Conservation (phyloP, 306 rosid species). For the Cyclanthera cordifolia region DNA sequence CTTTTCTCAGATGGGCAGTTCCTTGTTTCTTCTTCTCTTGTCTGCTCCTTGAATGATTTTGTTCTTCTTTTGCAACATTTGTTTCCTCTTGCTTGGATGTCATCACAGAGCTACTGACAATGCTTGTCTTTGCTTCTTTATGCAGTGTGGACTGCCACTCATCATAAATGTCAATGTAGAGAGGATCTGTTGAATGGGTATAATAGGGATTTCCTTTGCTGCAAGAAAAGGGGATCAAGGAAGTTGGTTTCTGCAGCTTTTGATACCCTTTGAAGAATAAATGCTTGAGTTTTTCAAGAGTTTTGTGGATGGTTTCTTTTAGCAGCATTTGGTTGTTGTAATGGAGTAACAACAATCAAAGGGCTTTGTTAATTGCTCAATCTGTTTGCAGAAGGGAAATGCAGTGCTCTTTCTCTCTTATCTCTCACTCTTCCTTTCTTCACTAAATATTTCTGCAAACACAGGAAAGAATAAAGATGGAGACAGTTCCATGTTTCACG, state of each 20-base stretch:
- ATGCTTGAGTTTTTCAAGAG: conserved; percentile 36
- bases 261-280: conserved; percentile 48
- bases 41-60: conserved; percentile 26
- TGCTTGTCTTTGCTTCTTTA: too few relatives aligned
- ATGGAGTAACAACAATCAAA: conserved; percentile 12
- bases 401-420: too few relatives aligned
- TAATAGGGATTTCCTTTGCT: conserved; percentile 23
- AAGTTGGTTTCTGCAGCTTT: conserved; percentile 51
- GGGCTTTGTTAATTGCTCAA: conserved; percentile 15
- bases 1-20: conserved; percentile 18
- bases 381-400: background rate
- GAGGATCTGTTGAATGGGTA: conserved; percentile 30
- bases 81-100: conserved; percentile 21
- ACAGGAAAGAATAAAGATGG: conserved; percentile 18
- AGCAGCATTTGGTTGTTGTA: conserved; percentile 48
- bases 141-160: conserved; percentile 14
- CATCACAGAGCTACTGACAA: conserved; percentile 12
- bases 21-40: conserved; percentile 29
- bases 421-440: background rate
- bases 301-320: conserved; percentile 41
- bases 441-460: conserved; percentile 20
- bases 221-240: conserved; percentile 43
- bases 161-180: conserved; percentile 56
- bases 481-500: conserved; percentile 24
- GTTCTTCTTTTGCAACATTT: conserved; percentile 17